These are phyloP conservation scores for Beta macrorhiza DNA, from an alignment of 179 eudicot genomes.

Conservation along the genomic window DNA sequence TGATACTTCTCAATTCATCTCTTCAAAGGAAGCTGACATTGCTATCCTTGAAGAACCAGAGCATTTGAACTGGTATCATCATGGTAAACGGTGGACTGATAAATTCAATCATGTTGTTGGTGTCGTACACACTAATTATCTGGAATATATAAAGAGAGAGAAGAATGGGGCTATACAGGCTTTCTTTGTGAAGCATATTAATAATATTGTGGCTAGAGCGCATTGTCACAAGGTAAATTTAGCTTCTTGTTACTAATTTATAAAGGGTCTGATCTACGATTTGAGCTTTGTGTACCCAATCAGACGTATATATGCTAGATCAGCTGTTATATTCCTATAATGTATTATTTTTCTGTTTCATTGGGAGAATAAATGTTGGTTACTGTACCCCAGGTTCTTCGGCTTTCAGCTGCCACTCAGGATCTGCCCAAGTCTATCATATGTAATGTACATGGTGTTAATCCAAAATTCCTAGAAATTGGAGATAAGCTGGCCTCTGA, in stretches of 20 bases:
- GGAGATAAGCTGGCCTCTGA: slow-evolving; percentile 89
- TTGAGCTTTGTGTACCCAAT: not conserved
- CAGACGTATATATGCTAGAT: not conserved
- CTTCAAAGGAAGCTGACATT: slow-evolving; percentile 90
- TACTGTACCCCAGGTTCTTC: slow-evolving; percentile 63
- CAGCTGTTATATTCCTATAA: not conserved
- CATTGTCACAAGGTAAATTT: slow-evolving; percentile 77
- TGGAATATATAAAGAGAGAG: slow-evolving; percentile 98
- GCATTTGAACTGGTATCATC: slow-evolving; percentile 98
- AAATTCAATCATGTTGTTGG: slow-evolving; percentile 98
- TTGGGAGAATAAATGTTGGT: slow-evolving; percentile 15
- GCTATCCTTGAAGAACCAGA: slow-evolving; percentile 98
- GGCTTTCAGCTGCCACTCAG: slow-evolving; percentile 97
- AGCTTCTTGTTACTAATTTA: not conserved
- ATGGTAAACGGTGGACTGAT: slow-evolving; percentile 97
- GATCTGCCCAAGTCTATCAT: slow-evolving; percentile 82
- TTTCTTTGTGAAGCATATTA: slow-evolving; percentile 83
- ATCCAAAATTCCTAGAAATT: slow-evolving; percentile 81
- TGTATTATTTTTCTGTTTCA: not conserved
- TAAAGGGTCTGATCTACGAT: not conserved
- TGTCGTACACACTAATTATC: slow-evolving; percentile 93
- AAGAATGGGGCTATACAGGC: slow-evolving; percentile 94
- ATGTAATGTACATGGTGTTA: slow-evolving; percentile 97
- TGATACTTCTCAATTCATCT: slow-evolving; percentile 83
- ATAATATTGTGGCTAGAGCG: slow-evolving; percentile 78